These are phyloP conservation scores for Wickerhamiella dianesei DNA, from an alignment of 805 yeast species.

Conservation along the genomic window DNA sequence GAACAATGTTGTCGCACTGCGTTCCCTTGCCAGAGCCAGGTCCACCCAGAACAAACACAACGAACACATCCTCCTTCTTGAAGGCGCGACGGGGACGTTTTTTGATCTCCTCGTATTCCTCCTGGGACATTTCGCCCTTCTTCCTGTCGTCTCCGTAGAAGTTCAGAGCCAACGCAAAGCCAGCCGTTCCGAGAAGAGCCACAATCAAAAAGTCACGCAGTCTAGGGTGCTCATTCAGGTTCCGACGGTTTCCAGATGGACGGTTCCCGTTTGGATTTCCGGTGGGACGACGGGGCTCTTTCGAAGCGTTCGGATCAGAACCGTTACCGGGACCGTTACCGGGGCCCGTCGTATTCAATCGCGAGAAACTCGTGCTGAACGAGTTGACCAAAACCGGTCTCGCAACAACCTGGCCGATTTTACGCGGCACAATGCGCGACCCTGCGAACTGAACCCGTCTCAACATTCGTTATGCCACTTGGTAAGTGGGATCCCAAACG, in stretches of 20 bases:
- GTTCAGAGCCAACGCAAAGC: slow-evolving; percentile 22
- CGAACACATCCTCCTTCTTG: slow-evolving; percentile 53
- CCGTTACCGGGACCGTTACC: too few species aligned
- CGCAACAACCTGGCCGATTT: background rate
- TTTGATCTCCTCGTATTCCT: slow-evolving; percentile 27
- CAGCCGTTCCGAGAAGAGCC: slow-evolving; percentile 24
- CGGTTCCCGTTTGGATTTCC: too few species aligned
- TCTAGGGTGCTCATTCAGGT: slow-evolving; percentile 20
- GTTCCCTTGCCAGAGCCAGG: slow-evolving; percentile 99
- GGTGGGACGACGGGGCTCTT: too few species aligned
- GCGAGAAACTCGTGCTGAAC: background rate
- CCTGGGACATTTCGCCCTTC: slow-evolving; percentile 22
- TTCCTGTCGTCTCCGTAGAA: slow-evolving; percentile 18
- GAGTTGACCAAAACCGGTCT: background rate
- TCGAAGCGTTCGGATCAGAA: too few species aligned
- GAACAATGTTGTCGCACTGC: slow-evolving; percentile 76
- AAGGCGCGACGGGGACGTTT: slow-evolving; percentile 32
- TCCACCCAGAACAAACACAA: slow-evolving; percentile 87
- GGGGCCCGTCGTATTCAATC: too few species aligned
- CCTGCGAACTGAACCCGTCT: too few species aligned
- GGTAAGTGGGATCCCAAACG: background rate
- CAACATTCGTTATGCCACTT: too few species aligned
- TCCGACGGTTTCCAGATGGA: background rate
- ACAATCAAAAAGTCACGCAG: slow-evolving; percentile 23
- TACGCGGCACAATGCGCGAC: background rate